These are phyloP conservation scores for Monilinia vaccinii-corymbosi DNA, from an alignment of 2,329 filamentous ascomycete genomes.

Conservation along the genomic window DNA sequence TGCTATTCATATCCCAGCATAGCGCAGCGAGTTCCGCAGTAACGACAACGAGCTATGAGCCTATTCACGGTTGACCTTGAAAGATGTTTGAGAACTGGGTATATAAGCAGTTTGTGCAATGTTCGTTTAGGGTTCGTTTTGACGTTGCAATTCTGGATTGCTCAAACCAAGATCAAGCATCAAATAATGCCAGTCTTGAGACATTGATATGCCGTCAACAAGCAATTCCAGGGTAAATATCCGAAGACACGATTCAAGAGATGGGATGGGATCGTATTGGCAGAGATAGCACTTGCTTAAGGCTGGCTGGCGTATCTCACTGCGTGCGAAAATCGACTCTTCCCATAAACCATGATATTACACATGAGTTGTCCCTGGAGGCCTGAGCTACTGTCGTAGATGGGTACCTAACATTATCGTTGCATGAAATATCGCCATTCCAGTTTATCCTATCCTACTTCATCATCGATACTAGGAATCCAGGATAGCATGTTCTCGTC, in stretches of 20 bases:
- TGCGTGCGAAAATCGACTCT: neutral
- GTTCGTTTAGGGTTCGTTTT: no score
- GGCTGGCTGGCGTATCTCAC: neutral
- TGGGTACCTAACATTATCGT: neutral
- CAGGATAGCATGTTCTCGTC: conserved; percentile 15
- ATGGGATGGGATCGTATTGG: no score
- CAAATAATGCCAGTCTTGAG: neutral
- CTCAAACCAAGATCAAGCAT: neutral
- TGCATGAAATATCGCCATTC: neutral
- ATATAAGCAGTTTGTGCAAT: neutral
- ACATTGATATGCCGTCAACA: neutral
- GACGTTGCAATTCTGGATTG: neutral
- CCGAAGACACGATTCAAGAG: neutral
- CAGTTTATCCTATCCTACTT: neutral
- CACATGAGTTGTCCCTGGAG: neutral
- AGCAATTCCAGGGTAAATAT: neutral
- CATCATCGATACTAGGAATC: conserved; percentile 14
- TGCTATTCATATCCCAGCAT: no score
- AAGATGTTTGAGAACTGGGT: neutral
- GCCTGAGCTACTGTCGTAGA: neutral
- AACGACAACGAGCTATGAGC: no score
- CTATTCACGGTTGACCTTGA: neutral
- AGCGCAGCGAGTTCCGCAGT: neutral
- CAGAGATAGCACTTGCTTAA: neutral
- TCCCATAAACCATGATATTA: neutral